Evolutionary conservation across 2,329 filamentous ascomycete species (phyloP), one percentile per base, ranked within the genome.

Genomic region (Aspergillus glaucus): DNA sequence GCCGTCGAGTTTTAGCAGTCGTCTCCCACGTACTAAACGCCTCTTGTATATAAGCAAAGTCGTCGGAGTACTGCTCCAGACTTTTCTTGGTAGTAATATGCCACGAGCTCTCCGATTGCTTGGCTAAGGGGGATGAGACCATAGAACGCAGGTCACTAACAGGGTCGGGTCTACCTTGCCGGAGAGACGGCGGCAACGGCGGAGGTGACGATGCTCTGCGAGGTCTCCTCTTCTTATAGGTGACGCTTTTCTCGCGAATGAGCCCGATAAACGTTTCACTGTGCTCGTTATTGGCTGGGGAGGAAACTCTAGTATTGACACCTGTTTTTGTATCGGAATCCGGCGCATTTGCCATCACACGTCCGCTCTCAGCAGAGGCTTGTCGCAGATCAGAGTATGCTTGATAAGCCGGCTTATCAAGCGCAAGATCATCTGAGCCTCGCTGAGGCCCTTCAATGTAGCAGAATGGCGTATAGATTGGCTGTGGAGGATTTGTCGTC

Each of bases 221-320:
- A n/a, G 55, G 58, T 22, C 55, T 46, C 34, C 59, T 62, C 7
- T 58, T 59, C 19, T 62, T 55, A 45, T 72, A 73, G n/a, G 65
- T 61, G 45, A 66, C 66, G 48, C 72, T 75, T 51, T 73, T 74
- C 47, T 73, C 67, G 49, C 73, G 61, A 28, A 75, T 72, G 9
- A 75, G 58, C 5, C 73, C 72, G n/a, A 75, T 62, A 48, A 75
- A 75, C 2, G 71, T 74, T 56, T 75, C 73, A 45, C 70, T 68
- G 12, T 64, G 64, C 43, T 71, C 66, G 44, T 55, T 61, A 8
- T 58, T 61, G 46, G 57, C 51, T 19, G 50, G 51, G 34, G 54
- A 51, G 48, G 56, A 49, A 30, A 48, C 53, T 45, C 50, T 49
- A 17, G 56, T 58, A 44, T 45, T 55, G 19, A 55, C 53, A 17